These are phyloP conservation scores for Castanospermum australe DNA, from an alignment of 306 rosid genomes.

Conservation along the genomic window DNA sequence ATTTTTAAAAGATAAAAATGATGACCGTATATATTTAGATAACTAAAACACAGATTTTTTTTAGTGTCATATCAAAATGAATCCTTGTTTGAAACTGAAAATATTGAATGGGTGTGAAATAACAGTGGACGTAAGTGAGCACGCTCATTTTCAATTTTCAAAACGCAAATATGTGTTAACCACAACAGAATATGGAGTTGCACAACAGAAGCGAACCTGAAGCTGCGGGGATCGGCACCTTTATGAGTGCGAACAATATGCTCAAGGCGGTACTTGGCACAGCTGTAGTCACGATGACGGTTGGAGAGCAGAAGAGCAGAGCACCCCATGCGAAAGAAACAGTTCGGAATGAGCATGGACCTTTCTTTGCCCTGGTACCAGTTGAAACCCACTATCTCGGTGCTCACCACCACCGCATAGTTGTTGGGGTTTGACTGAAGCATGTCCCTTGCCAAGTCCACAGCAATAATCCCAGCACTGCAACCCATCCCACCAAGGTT, in stretches of 20 bases:
- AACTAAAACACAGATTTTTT: no score
- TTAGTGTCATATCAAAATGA: background rate
- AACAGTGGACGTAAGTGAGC: background rate
- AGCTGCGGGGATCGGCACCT: conserved; percentile 93
- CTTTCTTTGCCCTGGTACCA: conserved; percentile 88
- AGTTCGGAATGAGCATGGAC: conserved; percentile 90
- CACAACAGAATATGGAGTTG: background rate
- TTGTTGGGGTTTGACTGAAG: conserved; percentile 82
- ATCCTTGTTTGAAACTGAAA: background rate
- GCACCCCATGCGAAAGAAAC: conserved; percentile 95
- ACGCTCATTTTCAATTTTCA: background rate
- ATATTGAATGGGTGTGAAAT: background rate
- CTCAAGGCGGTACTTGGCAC: conserved; percentile 86
- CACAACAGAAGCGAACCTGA: conserved; percentile 50
- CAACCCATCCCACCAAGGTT: conserved; percentile 99
- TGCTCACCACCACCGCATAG: conserved; percentile 89
- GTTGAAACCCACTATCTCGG: conserved; percentile 82
- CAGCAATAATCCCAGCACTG: conserved; percentile 83
- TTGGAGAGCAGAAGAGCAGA: conserved; percentile 88
- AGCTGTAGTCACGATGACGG: conserved; percentile 75
- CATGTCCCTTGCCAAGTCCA: conserved; percentile 84
- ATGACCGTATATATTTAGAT: no score
- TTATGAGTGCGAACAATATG: conserved; percentile 92
- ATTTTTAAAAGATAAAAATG: no score
- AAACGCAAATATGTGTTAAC: background rate